Evolutionary conservation across 2,329 filamentous ascomycete species (phyloP).

Genomic region (Phoma sp.): DNA sequence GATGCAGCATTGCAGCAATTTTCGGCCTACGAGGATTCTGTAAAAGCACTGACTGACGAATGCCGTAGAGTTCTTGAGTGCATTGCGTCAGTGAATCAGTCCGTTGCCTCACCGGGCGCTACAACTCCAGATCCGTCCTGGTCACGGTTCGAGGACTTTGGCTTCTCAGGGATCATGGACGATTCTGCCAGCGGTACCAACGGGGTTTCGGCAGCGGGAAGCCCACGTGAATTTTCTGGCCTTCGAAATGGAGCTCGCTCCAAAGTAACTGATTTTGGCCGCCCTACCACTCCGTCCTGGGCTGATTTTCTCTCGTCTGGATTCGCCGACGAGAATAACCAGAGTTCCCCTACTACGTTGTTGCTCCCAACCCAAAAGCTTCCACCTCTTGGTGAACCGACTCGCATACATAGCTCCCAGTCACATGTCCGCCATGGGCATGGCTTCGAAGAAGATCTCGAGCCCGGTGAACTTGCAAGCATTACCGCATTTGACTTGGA

Average conservation of each 20-base stretch:
- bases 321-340: constrained; percentile 79
- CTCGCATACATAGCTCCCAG: constrained; percentile 82
- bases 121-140: constrained; percentile 77
- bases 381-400: constrained; percentile 75
- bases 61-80: constrained; percentile 88
- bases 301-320: constrained; percentile 96
- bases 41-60: constrained; percentile 88
- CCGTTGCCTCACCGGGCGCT: constrained; percentile 68
- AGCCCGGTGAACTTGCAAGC: constrained; percentile 93
- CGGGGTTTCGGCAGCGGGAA: constrained; percentile 30
- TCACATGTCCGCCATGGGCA: constrained; percentile 72
- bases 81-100: constrained; percentile 87
- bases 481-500: constrained; percentile 87
- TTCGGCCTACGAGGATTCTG: constrained; percentile 86
- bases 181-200: constrained; percentile 61
- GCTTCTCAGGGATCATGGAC: constrained; percentile 79
- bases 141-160: constrained; percentile 96
- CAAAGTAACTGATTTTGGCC: constrained; percentile 69
- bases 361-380: constrained; percentile 93
- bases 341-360: constrained; percentile 69
- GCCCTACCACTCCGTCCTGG: constrained; percentile 97
- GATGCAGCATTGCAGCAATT: constrained; percentile 86
- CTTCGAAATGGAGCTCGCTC: constrained; percentile 73
- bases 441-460: constrained; percentile 75
- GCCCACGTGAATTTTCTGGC: constrained; percentile 76